Conservation (phyloP, 805 yeast genomes). For the Candida ipomoeae region DNA sequence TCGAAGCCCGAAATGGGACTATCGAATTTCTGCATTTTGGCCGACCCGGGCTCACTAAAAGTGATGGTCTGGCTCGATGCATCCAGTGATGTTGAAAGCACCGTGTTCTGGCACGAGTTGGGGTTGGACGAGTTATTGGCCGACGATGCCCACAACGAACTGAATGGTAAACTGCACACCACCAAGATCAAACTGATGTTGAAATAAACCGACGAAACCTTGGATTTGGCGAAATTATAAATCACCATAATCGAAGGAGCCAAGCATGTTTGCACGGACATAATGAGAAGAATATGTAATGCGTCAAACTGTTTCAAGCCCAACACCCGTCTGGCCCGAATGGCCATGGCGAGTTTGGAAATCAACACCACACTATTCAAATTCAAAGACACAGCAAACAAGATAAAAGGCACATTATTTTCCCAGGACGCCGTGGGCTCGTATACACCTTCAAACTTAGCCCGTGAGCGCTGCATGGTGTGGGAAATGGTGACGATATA, state of each 20-base stretch:
- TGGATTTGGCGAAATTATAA: constrained; percentile 37
- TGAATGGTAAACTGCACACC: constrained; percentile 71
- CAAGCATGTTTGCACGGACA: constrained; percentile 77
- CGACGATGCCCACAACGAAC: constrained; percentile 85
- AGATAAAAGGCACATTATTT: constrained; percentile 51
- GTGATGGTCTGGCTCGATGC: constrained; percentile 5
- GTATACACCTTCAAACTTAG: constrained; percentile 1
- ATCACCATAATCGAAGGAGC: constrained; percentile 71
- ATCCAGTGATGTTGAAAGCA: constrained; percentile 10
- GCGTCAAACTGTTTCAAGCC: constrained; percentile 83
- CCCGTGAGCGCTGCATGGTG: constrained; percentile 27
- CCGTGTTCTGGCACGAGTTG: constrained; percentile 16
- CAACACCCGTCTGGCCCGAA: constrained; percentile 64
- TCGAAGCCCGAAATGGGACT: constrained; percentile 11
- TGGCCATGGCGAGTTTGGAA: constrained; percentile 63
- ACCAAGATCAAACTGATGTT: constrained; percentile 59
- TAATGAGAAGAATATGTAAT: constrained; percentile 73
- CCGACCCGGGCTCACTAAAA: constrained; percentile 1
- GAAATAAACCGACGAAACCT: constrained; percentile 34
- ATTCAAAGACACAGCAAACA: constrained; percentile 67
- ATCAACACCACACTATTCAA: constrained; percentile 58
- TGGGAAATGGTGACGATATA: constrained; percentile 52
- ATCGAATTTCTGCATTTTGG: constrained; percentile 7
- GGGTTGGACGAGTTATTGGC: constrained; percentile 43
- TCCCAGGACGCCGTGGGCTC: constrained; percentile 33